Conservation (phyloP, 805 yeast species). For the Yarrowia keelungensis region DNA sequence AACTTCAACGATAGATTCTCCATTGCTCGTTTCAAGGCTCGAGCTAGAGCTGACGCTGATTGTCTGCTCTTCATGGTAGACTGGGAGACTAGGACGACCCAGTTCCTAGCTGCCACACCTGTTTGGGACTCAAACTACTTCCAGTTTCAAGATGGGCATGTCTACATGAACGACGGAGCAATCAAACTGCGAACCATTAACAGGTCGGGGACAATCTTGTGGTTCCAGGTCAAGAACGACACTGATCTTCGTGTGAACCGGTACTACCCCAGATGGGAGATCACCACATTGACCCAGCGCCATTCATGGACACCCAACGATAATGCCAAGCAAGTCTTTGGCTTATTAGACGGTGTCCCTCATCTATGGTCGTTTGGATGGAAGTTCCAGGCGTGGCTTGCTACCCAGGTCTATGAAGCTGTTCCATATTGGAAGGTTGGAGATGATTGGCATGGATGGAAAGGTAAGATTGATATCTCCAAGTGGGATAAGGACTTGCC, state of each 20-base stretch:
- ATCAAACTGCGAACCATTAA: slow-evolving; percentile 12
- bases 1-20: slow-evolving; percentile 22
- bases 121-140: slow-evolving; percentile 22
- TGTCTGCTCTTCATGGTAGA: neutral
- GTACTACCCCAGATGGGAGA: slow-evolving; percentile 23
- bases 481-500: neutral
- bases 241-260: slow-evolving; percentile 3
- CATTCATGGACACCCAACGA: slow-evolving; percentile 17
- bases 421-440: slow-evolving; percentile 7
- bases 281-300: neutral
- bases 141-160: slow-evolving; percentile 6
- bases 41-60: neutral
- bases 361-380: slow-evolving; percentile 16
- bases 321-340: slow-evolving; percentile 21
- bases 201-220: neutral
- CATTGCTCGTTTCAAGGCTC: slow-evolving; percentile 1
- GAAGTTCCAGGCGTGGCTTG: slow-evolving; percentile 12
- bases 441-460: slow-evolving; percentile 25
- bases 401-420: neutral
- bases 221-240: slow-evolving; percentile 7
- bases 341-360: neutral
- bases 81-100: slow-evolving; percentile 2
- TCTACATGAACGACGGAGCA: slow-evolving; percentile 23
- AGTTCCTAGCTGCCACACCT: slow-evolving; percentile 9
- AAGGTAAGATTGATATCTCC: neutral